Base-by-base conservation (phyloP, 768 basidiomycete species). In the Steccherinum ochraceum region DNA sequence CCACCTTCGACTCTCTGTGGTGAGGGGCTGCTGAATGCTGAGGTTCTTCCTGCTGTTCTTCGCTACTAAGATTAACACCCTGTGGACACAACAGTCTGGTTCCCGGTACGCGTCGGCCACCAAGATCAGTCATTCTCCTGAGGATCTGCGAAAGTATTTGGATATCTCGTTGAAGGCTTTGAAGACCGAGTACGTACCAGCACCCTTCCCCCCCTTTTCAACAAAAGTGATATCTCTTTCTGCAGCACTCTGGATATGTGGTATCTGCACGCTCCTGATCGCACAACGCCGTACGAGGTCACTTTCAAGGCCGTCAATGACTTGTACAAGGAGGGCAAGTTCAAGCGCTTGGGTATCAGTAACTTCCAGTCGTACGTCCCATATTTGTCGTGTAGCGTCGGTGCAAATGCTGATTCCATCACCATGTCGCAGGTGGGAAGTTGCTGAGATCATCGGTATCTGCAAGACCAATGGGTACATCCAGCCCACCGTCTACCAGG, bases 241-340 rank as follows among this genome's bases (percentile, higher is more conserved):
- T 4, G 18, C 35, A 65, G 64, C 46, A 51, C 50, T 18, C 48
- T 76, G 26, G 73, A 77, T 23, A 69, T 78, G 56, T 77, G 69
- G 63, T 80, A 75, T 60, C 64, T 79, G 10, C 79, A 80, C 54
- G 66, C 60, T 12, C 70, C 70, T 1, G 72, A 77, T 51, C 67
- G 73, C 35, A 68, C 64, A n/a, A 72, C 69, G 0, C 72, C 73
- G 1, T 74, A 72, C 60, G 69, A 72, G 49, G 74, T 71, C 35
- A 78, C 79, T 0, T 58, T 79, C 10, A 69, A 69, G 49, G 72
- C 67, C 0, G 69, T 76, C 24, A 64, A 80, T 59, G 70, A 77
- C 23, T 64, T 78, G 4, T 63, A 80, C 68, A 69, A 74, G 54
- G 74, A 77, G 58, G 78, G 80, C 3, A 69, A 75, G 56, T 80